Percentiles rank a stretch among this genome's conserved stretches.
phyloP scores from a whole-genome alignment of 139 green algal species.

The Chlorella sp. region DNA sequence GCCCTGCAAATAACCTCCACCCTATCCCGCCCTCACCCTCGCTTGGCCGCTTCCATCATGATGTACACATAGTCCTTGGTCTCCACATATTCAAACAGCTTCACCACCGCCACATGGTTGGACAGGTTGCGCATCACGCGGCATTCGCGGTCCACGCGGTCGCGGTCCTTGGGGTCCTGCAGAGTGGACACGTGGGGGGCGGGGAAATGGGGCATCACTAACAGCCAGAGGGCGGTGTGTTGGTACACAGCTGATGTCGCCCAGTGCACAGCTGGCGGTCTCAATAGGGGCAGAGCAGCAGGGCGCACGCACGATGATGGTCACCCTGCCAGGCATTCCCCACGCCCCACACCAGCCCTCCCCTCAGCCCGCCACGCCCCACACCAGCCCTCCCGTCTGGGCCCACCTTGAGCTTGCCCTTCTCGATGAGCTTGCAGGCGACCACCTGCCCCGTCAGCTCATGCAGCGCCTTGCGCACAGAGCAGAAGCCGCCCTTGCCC shows the following conservation, averaged over 20 bases:
- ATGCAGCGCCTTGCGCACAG: conserved; percentile 71
- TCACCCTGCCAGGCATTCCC: no score
- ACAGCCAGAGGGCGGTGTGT: neutral
- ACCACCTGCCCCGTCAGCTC: conserved; percentile 70
- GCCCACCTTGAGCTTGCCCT: conserved; percentile 66
- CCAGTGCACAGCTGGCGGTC: neutral
- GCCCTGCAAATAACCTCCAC: neutral
- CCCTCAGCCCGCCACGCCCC: no score
- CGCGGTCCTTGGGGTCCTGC: conserved; percentile 62
- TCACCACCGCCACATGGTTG: conserved; percentile 70
- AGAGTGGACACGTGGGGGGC: neutral
- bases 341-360: no score
- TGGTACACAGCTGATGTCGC: neutral
- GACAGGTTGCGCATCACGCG: conserved; percentile 81
- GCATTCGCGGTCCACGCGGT: conserved; percentile 81
- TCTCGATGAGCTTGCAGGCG: conserved; percentile 92
- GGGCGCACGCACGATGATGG: neutral
- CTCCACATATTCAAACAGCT: conserved; percentile 83
- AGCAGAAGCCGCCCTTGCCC: conserved; percentile 90
- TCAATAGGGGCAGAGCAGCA: neutral
- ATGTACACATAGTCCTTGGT: conserved; percentile 73
- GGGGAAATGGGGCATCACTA: no score
- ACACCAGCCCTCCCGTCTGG: neutral
- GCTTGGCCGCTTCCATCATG: conserved; percentile 88
- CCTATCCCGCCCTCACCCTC: neutral